Evolutionary conservation across 768 basidiomycete species (phyloP), one percentile per base, ranked within the genome.

Genomic region (Phylloporus arenicola): DNA sequence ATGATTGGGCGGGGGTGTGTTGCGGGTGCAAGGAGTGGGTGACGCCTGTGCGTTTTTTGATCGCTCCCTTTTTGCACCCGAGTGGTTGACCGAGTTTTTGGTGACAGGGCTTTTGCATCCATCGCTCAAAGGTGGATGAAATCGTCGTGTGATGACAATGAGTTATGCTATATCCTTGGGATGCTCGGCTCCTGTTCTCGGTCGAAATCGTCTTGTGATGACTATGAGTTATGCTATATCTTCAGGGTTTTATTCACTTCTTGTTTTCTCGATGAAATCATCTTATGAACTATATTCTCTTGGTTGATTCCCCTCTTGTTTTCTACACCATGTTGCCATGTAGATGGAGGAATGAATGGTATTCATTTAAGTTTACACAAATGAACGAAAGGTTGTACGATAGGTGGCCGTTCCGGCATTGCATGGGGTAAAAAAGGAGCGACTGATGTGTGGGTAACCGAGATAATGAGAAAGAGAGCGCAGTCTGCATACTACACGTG

Each of bases 1-100:
- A 84, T 59, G 93, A 96, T 64, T 99, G 96, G 96, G 92, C 93
- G 5, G 95, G 95, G 0, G 83, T 90, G 25, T 81, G 84, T 60
- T 95, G 93, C 63, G 86, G 89, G 20, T 97, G 93, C 63, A 88
- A 85, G 59, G 82, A 84, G 61, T 97, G 93, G 93, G 88, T 95
- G 24, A 85, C 84, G 9, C 93, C 93, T 39, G 92, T 93, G 57
- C 17, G 30, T 22, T 8, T 22, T n/a, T 29, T 9, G 20, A 5
- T 34, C 22, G 13, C 10, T 12, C 29, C 11, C 11, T 29, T 86
- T 71, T 6, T 14, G 29, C 3, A 41, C 24, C 22, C 0, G 30
- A 13, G 27, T 17, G 41, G 48, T 43, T 30, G 11, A 41, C 24
- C 49, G n/a, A 24, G 11, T 39, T 12, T 14, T 40, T 29, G 38